A percentile compares a stretch with the other conserved stretches of the same genome.
Evolutionary conservation across 2,329 filamentous ascomycete species (phyloP).

Genomic region (Fonsecaea multimorphosa): DNA sequence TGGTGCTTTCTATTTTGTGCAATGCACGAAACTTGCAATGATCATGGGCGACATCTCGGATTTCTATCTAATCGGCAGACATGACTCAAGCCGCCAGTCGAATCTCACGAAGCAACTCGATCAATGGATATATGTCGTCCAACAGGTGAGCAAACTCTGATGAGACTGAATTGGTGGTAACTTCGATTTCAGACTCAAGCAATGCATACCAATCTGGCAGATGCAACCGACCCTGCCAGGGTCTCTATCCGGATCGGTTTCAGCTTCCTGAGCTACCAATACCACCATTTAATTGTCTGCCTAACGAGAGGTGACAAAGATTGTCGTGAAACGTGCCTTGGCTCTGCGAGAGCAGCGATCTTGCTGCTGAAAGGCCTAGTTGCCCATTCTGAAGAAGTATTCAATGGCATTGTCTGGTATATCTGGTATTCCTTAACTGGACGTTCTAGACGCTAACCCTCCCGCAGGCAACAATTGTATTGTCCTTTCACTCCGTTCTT

Average conservation of each 20-base stretch:
- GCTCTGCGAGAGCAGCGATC: slow-evolving; percentile 12
- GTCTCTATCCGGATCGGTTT: slow-evolving; percentile 11
- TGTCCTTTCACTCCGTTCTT: slow-evolving; percentile 22
- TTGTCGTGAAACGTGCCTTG: slow-evolving; percentile 12
- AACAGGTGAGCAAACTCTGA: slow-evolving; percentile 1
- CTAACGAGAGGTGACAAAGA: slow-evolving; percentile 10
- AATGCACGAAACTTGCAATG: slow-evolving; percentile 19
- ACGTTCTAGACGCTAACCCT: background rate
- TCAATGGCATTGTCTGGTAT: slow-evolving; percentile 19
- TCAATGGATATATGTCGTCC: slow-evolving; percentile 12
- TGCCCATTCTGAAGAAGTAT: slow-evolving; percentile 19
- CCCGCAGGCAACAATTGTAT: slow-evolving; percentile 14
- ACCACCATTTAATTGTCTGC: slow-evolving; percentile 12
- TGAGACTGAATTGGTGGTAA: background rate
- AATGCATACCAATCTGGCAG: background rate
- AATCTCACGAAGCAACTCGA: slow-evolving; percentile 12
- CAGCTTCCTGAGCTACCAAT: slow-evolving; percentile 11
- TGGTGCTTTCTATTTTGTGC: slow-evolving; percentile 19
- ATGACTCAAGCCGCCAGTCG: background rate
- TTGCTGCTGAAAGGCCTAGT: slow-evolving; percentile 10
- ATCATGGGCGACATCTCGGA: slow-evolving; percentile 16
- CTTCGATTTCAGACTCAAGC: slow-evolving; percentile 2
- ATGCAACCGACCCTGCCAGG: background rate
- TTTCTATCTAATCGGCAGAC: slow-evolving; percentile 7
- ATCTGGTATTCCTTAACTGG: background rate